Percentiles rank a stretch among this genome's conserved stretches.
Evolutionary conservation across 805 yeast species (phyloP).

Genomic region (Teunomyces cretensis): DNA sequence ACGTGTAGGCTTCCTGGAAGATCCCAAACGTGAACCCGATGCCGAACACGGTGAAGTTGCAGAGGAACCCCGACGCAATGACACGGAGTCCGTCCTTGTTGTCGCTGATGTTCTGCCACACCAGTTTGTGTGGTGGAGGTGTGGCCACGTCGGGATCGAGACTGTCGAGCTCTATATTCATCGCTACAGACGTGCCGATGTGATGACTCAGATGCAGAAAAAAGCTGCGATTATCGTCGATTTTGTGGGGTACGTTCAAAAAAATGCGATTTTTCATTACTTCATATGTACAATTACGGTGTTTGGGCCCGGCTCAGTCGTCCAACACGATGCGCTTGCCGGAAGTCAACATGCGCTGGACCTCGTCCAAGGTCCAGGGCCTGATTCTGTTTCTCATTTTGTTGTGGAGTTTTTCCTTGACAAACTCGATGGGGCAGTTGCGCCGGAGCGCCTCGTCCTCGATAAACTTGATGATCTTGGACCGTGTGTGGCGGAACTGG

Average conservation of each 20-base stretch:
- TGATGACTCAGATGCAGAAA: neutral
- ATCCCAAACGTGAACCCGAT: conserved; percentile 37
- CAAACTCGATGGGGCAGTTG: conserved; percentile 16
- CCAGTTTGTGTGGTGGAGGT: neutral
- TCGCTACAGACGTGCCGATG: no score
- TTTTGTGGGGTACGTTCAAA: neutral
- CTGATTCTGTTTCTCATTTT: conserved; percentile 28
- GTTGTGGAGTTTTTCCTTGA: conserved; percentile 26
- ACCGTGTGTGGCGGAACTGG: conserved; percentile 28
- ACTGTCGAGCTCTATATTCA: no score
- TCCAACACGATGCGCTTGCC: conserved; percentile 26
- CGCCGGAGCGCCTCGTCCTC: conserved; percentile 28
- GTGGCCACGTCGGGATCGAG: no score
- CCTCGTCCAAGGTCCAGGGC: conserved; percentile 35
- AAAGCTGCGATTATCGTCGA: neutral
- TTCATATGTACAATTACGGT: neutral
- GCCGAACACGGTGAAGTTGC: conserved; percentile 36
- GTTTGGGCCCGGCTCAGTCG: conserved; percentile 2
- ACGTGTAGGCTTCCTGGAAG: conserved; percentile 33
- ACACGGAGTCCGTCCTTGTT: conserved; percentile 12
- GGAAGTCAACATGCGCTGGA: conserved; percentile 30
- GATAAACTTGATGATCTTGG: conserved; percentile 27
- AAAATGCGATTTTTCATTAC: conserved; percentile 1
- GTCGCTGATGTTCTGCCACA: neutral
- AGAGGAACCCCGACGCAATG: conserved; percentile 18